Base-by-base conservation (phyloP, 177 flowering plant species). In the Vitis hybrid region DNA sequence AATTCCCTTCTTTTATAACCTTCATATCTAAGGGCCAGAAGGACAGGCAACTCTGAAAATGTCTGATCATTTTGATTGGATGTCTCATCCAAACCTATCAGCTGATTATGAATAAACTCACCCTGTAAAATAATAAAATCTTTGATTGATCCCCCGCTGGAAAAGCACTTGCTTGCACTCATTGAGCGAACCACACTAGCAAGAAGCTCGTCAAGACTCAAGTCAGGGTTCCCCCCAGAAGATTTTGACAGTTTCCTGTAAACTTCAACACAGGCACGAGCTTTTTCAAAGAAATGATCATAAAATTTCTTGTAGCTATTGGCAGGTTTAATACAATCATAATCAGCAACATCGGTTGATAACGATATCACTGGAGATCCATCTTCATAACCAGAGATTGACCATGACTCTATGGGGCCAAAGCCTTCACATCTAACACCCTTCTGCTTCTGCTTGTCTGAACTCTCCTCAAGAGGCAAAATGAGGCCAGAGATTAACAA, bases 361-460 rank as follows among this genome's bases (percentile, higher is more conserved):
- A 94, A 64, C 99, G 97, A 94, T 56, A 93, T 76, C 0, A 84
- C 85, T 0, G 96, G 97, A 1, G 74, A 73, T 18, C 96, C 97
- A 14, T 91, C 97, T 67, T 94, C 97, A 76, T 90, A 94, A 24
- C 98, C 98, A 66, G 99, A 94, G 32, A 94, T 87, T 1, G 83
- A 75, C 98, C 99, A 94, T 1, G 84, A 63, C 77, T 91, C 94
- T 46, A 94, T 80, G 41, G 94, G 83, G 6, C 99, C 99, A 79
- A 94, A 94, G 1, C 90, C 92, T 71, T 86, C 89, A 76, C 98
- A 91, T 72, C 86, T 77, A 5, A 91, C 73, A 8, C 91, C 91
- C 30, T 72, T 82, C 10, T 78, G 87, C 70, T 87, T 89, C 18
- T 78, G 83, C 63, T 83, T 84, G 27, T 81, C 88, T 12, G 80